phyloP scores from a whole-genome alignment of 371 early-diverging fungal species.

The Mucor indicus region DNA sequence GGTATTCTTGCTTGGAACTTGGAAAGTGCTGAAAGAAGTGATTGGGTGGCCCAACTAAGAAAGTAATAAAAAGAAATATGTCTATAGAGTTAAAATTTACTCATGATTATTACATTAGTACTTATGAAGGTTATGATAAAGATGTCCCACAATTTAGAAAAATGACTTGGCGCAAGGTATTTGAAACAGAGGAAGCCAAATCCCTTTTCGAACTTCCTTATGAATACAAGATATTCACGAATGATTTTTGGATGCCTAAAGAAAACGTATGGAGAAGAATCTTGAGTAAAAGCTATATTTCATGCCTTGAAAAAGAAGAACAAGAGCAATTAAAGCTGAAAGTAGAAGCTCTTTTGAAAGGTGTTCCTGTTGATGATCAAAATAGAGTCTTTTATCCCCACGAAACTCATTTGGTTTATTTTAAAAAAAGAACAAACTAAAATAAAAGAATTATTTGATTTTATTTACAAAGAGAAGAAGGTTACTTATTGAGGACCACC shows the following conservation, averaged over 20 bases:
- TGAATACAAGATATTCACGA: constrained; percentile 6
- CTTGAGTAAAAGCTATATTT: constrained; percentile 39
- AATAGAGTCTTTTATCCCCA: constrained; percentile 23
- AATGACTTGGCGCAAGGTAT: constrained; percentile 35
- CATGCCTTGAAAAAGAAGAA: constrained; percentile 20
- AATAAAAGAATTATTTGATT: background rate
- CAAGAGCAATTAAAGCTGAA: constrained; percentile 15
- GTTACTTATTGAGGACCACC: constrained; percentile 30
- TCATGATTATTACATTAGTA: constrained; percentile 6
- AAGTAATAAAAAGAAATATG: constrained; percentile 11
- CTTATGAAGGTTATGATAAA: constrained; percentile 32
- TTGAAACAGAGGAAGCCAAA: constrained; percentile 24
- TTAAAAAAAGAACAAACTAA: constrained; percentile 5
- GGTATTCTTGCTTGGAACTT: constrained; percentile 51
- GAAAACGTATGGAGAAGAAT: constrained; percentile 32
- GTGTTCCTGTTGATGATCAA: constrained; percentile 13
- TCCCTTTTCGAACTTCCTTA: constrained; percentile 21
- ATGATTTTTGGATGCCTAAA: constrained; percentile 12
- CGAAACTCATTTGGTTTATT: constrained; percentile 24
- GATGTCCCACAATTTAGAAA: constrained; percentile 38
- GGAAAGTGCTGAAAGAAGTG: constrained; percentile 33
- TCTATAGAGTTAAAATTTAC: background rate
- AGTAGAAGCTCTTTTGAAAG: constrained; percentile 1
- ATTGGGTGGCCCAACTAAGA: constrained; percentile 38
- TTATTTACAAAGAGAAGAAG: background rate